These are phyloP conservation scores for Cryptococcus floricola DNA, from an alignment of 1,284 basidiomycete species.

Conservation along the genomic window DNA sequence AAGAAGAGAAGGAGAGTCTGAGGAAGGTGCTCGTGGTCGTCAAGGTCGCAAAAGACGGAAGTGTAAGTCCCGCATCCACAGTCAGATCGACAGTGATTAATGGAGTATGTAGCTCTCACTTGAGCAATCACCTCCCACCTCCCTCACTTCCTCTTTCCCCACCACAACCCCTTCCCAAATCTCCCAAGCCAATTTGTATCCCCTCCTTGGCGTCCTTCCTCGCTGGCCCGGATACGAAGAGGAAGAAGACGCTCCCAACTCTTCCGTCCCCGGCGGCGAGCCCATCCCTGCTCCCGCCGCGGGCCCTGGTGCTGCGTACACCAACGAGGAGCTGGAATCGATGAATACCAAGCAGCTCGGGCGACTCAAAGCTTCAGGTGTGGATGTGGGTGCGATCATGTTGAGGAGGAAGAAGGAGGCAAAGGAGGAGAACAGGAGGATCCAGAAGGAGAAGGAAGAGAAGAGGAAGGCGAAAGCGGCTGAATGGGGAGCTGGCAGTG, in stretches of 20 bases:
- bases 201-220: slow-evolving; percentile 39
- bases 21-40: slow-evolving; percentile 10
- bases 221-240: slow-evolving; percentile 48
- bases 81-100: slow-evolving; percentile 1
- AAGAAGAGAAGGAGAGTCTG: slow-evolving; percentile 14
- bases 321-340: slow-evolving; percentile 23
- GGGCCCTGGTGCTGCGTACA: slow-evolving; percentile 16
- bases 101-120: background rate
- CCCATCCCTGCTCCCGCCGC: slow-evolving; percentile 4
- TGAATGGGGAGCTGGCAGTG: background rate
- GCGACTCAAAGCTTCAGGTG: slow-evolving; percentile 40
- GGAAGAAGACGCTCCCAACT: slow-evolving; percentile 25
- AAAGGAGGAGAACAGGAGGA: slow-evolving; percentile 9
- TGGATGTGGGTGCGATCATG: slow-evolving; percentile 33
- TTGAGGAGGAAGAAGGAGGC: slow-evolving; percentile 21
- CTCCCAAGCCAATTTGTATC: slow-evolving; percentile 34
- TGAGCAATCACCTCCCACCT: background rate
- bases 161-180: slow-evolving; percentile 12
- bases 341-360: slow-evolving; percentile 38
- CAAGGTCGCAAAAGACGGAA: slow-evolving; percentile 17
- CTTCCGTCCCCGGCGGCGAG: background rate
- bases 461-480: slow-evolving; percentile 10
- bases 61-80: slow-evolving; percentile 15
- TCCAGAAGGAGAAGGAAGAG: slow-evolving; percentile 8
- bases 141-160: slow-evolving; percentile 5